phyloP scores from a whole-genome alignment of 129 eudicot species.

The Pulicaria dysenterica region DNA sequence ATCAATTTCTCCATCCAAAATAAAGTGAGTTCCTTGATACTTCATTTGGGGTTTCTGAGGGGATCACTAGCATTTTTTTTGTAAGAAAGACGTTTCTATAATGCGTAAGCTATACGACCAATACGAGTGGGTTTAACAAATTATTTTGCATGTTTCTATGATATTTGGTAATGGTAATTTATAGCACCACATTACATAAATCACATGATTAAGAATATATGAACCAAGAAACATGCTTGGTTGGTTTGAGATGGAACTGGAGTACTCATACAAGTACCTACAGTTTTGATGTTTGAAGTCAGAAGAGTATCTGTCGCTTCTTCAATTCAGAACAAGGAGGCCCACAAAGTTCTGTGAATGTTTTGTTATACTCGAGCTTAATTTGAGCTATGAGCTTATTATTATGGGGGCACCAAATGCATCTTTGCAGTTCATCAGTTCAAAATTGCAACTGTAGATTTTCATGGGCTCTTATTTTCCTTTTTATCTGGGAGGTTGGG shows the following conservation, averaged over 20 bases:
- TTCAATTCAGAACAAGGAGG: no score
- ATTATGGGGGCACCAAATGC: no score
- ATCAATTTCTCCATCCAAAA: constrained; percentile 97
- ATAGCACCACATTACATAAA: neutral
- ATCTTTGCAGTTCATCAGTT: neutral
- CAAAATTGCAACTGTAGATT: neutral
- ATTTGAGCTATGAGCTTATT: no score
- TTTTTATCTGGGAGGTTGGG: neutral
- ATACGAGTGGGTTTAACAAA: neutral
- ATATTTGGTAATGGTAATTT: no score
- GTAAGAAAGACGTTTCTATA: neutral
- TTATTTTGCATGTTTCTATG: constrained; percentile 2
- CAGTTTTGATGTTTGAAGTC: no score
- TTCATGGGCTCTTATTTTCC: neutral
- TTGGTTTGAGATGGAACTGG: no score
- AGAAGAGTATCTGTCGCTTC: no score
- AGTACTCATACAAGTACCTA: no score
- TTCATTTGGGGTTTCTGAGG: neutral
- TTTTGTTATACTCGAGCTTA: no score
- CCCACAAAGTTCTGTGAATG: no score
- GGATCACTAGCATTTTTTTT: neutral
- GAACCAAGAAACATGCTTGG: neutral
- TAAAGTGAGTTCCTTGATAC: constrained; percentile 58
- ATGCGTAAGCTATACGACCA: neutral
- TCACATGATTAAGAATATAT: neutral